Base-by-base conservation (phyloP, 345 rosid species). In the Fremontodendron californicum region DNA sequence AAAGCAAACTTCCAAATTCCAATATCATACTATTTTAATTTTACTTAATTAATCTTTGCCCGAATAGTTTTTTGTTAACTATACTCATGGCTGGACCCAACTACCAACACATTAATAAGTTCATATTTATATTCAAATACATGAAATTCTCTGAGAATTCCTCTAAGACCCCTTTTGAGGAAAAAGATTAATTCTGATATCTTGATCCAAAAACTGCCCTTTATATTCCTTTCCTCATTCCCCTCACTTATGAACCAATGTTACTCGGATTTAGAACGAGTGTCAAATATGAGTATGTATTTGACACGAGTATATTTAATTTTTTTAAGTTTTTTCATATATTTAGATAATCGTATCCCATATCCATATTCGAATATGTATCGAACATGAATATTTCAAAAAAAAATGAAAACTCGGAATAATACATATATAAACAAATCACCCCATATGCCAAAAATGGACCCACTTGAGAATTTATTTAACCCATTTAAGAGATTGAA, bases 1-100 rank as follows among this genome's bases (percentile, higher is more conserved):
- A 88, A 85, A 79, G 55, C 78, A 85, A 57, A 43, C 67, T 80
- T 87, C 92, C n/a, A n/a, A n/a, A n/a, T n/a, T n/a, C n/a, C 92
- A 79, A 60, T 79, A 69, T 31, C 74, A 40, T 19, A 31, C 42
- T 77, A 78, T 66, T 79, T 48, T 79, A 39, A 77, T 16, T 25
- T 8, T 62, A 40, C 9, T 27, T 29, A 58, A 45, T 43, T 62
- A 74, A 46, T 52, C 39, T 61, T 75, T 63, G 40, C 13, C 83
- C 76, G 80, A 82, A 79, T 76, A 61, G 74, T 82, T 13, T 68
- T 68, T 45, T 25, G 73, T 23, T 42, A 23, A 13, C 23, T 8
- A 19, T 45, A 43, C 5, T 43, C 16, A 29, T 42, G 57, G 73
- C 65, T 46, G 77, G 81, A 80, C 76, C n/a, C 86, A 78, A 64